Evolutionary conservation across 805 yeast species (phyloP), one percentile per base, ranked within the genome.

Genomic region (Candida taoyuanica): DNA sequence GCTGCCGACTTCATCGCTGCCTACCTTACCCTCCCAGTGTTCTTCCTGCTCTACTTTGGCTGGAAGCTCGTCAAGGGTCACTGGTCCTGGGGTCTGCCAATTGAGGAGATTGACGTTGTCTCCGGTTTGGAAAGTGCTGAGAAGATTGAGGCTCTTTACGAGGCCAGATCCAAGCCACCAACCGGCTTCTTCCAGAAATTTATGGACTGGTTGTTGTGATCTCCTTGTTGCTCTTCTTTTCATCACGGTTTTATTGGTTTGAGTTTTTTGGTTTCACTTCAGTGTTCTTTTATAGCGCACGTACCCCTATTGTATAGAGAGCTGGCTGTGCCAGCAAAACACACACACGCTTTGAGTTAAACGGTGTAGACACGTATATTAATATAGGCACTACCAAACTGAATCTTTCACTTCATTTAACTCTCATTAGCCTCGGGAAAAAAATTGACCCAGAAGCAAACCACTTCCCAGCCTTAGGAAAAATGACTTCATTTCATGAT

Each of bases 1-100:
- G 53, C 39, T 35, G 58, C 73, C 6, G 80, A 78, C 56, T 82
- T 82, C 50, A 61, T 82, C 35, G 88, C 89, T 24, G 83, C 88
- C 8, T 82, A 82, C 59, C 67, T 82, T 43, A 81, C 87, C 0
- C 54, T 82, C 34, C 85, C 82, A 25, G 67, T 74, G 40, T 69
- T 76, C 46, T 43, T 73, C 3, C 61, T 62, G 5, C 62, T 82
- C 31, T 81, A 75, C 57, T 44, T 72, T 31, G 84, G 78, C 6
- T 87, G 81, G 60, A 73, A 75, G 49, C 5, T 68, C 5, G 75
- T 68, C 59, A 60, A 64, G 26, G 65, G 61, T 33, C 68, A 69
- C 35, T 65, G 65, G 60, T 58, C 52, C 31, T 68, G 74, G 67
- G 62, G 69, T 43, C 63, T 64, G 17, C 78, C 83, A 17, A 58